Base-by-base conservation (phyloP, 2,329 filamentous ascomycete species). In the Emericellopsis cladophorae region DNA sequence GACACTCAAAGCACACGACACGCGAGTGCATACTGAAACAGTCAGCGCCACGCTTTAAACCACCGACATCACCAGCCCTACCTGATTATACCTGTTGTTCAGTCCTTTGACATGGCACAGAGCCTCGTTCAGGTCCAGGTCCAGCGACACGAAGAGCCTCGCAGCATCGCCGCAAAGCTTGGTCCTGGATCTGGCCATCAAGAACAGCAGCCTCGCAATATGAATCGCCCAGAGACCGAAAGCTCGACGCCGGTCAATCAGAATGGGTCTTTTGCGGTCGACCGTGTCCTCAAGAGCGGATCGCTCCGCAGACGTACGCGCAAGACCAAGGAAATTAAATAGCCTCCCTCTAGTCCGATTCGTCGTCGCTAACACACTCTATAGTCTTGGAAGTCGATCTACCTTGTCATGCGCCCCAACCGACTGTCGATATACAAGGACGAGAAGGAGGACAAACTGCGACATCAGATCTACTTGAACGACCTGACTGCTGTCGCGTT, bases 201-300 rank as follows among this genome's bases (percentile, higher is more conserved):
- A 10, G 12, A 29, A 29, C 26, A 29, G 12, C 26, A 29, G 8
- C 37, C 46, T 31, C 41, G 51, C 35, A 47, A 52, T 23, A 49
- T 49, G 16, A 58, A 49, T 42, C 53, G 55, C 36, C 50, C 53
- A 21, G 52, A 58, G 22, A 56, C 81, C 35, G 78, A 84, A 48
- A 70, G 79, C 14, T 79, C 87, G 54, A 92, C 86, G 24, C 86
- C 88, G 5, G 87, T 96, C 48, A 94, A 90, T 56, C 82, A 94
- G 60, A 89, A 94, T 60, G 92, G 92, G 46, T 92, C 87, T 60
- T 98, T 95, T 59, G 89, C 92, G 54, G 94, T 93, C 54, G 92
- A 98, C 60, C 81, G 88, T 39, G 85, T 96, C 42, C 74, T 96
- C 59, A 96, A 94, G 65, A 79, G 82, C 43, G 89, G 90, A 44